Percentiles rank a stretch among this genome's conserved stretches.
phyloP scores from a whole-genome alignment of 2,329 filamentous ascomycete species.

The Fusarium continuum region DNA sequence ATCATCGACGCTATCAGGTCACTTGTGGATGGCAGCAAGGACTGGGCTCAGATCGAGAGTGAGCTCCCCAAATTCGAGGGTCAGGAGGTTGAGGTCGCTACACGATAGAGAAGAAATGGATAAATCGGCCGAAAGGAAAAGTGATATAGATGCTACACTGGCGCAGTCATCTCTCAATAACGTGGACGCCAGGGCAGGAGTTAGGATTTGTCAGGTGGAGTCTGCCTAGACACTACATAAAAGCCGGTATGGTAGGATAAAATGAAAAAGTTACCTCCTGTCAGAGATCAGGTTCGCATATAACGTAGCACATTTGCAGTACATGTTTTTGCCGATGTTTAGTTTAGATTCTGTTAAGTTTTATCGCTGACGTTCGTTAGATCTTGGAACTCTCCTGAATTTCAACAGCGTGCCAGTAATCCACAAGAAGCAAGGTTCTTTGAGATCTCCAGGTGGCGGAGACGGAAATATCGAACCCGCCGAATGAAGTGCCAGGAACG shows the following conservation, averaged over 20 bases:
- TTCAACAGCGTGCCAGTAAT: slow-evolving; percentile 11
- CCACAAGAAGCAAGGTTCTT: slow-evolving; percentile 11
- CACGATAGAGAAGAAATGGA: slow-evolving; percentile 43
- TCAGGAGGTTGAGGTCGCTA: slow-evolving; percentile 67
- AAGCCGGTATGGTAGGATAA: slow-evolving; percentile 1
- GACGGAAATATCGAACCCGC: neutral
- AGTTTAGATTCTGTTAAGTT: neutral
- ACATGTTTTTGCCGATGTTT: neutral
- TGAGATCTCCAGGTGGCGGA: slow-evolving; percentile 14
- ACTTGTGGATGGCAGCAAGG: slow-evolving; percentile 58
- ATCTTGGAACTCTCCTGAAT: slow-evolving; percentile 14
- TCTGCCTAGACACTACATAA: slow-evolving; percentile 23
- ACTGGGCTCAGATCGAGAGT: slow-evolving; percentile 74
- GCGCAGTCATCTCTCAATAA: neutral
- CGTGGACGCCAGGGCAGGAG: slow-evolving; percentile 13
- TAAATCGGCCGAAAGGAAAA: slow-evolving; percentile 19
- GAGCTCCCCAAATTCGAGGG: slow-evolving; percentile 86
- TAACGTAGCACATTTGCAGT: neutral
- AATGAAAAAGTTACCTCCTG: slow-evolving; percentile 10
- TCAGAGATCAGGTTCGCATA: neutral
- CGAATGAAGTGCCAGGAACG: neutral
- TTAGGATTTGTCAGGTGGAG: slow-evolving; percentile 16
- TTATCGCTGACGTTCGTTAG: neutral
- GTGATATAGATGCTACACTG: slow-evolving; percentile 35
- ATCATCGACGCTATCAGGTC: slow-evolving; percentile 79